A percentile compares a stretch with the other conserved stretches of the same genome.
Evolutionary conservation across 176 grass and related monocot genomes (phyloP).

Genomic region (Oropetium thomaeum): DNA sequence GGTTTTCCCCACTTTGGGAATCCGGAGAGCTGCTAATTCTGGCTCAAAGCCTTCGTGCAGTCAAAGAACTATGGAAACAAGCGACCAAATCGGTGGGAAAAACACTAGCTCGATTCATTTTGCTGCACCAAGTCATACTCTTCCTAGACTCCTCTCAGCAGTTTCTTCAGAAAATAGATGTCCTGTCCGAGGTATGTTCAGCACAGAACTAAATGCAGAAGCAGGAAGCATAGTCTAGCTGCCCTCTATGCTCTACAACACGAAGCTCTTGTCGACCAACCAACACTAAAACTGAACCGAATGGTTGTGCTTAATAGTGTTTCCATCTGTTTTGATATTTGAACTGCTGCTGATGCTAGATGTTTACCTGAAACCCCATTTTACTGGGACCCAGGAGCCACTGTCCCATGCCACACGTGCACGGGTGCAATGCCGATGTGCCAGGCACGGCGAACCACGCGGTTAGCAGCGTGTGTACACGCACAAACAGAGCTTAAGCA

Average conservation of each 20-base stretch:
- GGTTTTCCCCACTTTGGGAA: slow-evolving; percentile 32
- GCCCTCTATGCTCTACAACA: background rate
- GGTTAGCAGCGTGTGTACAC: slow-evolving; percentile 35
- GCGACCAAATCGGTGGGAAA: background rate
- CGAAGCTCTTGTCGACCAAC: background rate
- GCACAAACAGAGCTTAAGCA: slow-evolving; percentile 41
- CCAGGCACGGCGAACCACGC: slow-evolving; percentile 23
- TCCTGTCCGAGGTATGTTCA: background rate
- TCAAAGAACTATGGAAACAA: background rate
- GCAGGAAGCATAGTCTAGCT: background rate
- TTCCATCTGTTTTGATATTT: no score
- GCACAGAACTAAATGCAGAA: background rate
- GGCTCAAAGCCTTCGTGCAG: slow-evolving; percentile 11
- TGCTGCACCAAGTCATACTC: background rate
- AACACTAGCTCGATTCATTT: background rate
- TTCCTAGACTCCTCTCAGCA: background rate
- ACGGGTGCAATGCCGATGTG: slow-evolving; percentile 26
- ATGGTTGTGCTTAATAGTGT: background rate
- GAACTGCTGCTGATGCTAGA: slow-evolving; percentile 17
- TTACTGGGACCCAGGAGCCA: slow-evolving; percentile 26
- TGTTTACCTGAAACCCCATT: slow-evolving; percentile 19
- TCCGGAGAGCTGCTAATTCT: slow-evolving; percentile 7
- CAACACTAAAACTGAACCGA: background rate
- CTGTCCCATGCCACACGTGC: slow-evolving; percentile 54
- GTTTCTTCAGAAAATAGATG: background rate